phyloP scores from a whole-genome alignment of 768 basidiomycete genomes.

The Erythrobasidium yunnanense region DNA sequence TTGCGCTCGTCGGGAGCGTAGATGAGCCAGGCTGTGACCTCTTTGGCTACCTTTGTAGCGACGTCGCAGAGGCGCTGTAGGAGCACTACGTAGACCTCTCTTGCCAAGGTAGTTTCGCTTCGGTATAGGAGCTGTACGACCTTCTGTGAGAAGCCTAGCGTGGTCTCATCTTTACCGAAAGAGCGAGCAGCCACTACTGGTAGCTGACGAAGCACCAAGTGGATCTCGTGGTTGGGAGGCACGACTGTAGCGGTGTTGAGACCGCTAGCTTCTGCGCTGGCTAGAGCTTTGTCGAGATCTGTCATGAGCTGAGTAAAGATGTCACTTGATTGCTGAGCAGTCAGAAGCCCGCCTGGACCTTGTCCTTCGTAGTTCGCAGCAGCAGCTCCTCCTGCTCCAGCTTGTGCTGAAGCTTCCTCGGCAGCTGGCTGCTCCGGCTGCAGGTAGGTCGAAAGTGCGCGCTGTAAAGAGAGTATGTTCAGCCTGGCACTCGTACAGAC shows the following conservation, averaged over 20 bases:
- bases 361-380: conserved; percentile 22
- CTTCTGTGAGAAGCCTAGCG: conserved; percentile 87
- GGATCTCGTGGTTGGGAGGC: conserved; percentile 74
- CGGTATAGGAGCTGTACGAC: conserved; percentile 91
- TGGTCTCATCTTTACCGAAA: conserved; percentile 68
- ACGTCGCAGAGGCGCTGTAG: conserved; percentile 77
- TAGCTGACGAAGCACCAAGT: conserved; percentile 71
- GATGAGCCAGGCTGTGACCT: conserved; percentile 90
- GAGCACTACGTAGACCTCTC: conserved; percentile 84
- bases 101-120: conserved; percentile 67
- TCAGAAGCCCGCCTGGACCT: conserved; percentile 42
- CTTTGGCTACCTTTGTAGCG: conserved; percentile 86
- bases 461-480: not conserved
- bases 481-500: conserved; percentile 18
- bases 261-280: conserved; percentile 60
- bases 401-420: conserved; percentile 33
- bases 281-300: conserved; percentile 65
- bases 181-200: conserved; percentile 70
- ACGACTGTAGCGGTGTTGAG: conserved; percentile 55
- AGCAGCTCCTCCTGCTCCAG: not conserved
- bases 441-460: not conserved
- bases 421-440: conserved; percentile 41
- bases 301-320: conserved; percentile 52
- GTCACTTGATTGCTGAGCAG: conserved; percentile 75
- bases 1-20: conserved; percentile 99